Evolutionary conservation across 2,329 filamentous ascomycete genomes (phyloP), one percentile per base, ranked within the genome.

Genomic region (Penicillium sp.): DNA sequence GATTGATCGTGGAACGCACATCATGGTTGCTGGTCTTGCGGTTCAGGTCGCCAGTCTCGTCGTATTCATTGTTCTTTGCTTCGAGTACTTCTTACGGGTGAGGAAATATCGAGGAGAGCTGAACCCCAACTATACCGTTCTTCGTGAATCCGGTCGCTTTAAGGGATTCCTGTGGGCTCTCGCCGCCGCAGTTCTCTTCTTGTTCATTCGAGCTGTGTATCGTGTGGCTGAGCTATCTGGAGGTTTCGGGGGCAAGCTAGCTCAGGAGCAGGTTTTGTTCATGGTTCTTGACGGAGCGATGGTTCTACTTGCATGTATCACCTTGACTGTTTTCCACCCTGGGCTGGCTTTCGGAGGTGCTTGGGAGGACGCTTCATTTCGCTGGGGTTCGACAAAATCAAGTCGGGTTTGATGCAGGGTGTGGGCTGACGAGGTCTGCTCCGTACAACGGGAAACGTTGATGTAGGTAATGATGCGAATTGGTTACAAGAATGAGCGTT

Each of bases 221-320:
- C 79, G 81, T 62, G 78, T 83, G 40, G 78, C 77, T 0, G 81
- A 83, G 68, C 73, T 83, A 36, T 72, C 75, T 19, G 75, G 75
- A n/a, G 81, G 81, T 9, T 83, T 80, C 73, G 62, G 70, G 13
- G 77, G 75, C 59, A 60, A 72, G 22, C 63, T 83, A 40, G 82
- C 82, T 70, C 78, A 81, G 64, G 70, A 83, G 40, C 76, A 84
- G 67, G 58, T 69, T 2, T 73, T 77, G 18, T 83, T 84, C 65
- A 80, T 84, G 65, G 69, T 79, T 6, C 69, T 85, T 3, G 82
- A 85, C 62, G 81, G 82, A 19, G 75, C 76, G 4, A 83, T 83
- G 80, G 80, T 85, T 22, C 19, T 57, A 1, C 62, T 67, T 24
- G 62, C 64, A 3, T 60, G 60, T 33, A 62, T 64, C 22, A 53